Base-by-base conservation (phyloP, 1,284 basidiomycete species). In the Cutaneotrichosporon sp. region DNA sequence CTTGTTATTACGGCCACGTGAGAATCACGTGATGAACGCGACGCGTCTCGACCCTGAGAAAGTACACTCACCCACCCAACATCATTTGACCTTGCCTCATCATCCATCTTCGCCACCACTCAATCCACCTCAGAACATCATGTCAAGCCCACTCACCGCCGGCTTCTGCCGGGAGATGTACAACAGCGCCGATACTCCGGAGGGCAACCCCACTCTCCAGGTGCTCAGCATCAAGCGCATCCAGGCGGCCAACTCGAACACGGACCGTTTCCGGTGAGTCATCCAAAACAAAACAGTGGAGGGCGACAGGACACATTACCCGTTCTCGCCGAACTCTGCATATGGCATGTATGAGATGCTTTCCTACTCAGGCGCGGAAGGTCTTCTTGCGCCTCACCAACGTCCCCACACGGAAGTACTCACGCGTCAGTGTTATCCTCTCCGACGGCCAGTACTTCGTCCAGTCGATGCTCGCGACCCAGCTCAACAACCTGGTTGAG, bases 381-480 rank as follows among this genome's bases (percentile, higher is more conserved):
- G 21, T 14, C 21, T 11, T 21, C 11, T 7, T 49, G 36, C 32
- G 56, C 42, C 7, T 9, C 3, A 46, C 42, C 42, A 46, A 7
- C 42, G 16, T 5, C 18, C 18, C n/a, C 18, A 9, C 42, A 9
- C 40, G 2, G 14, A 13, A 6, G 7, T 46, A 7, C 55, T 60
- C 40, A 64, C 58, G n/a, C 55, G 31, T 7, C 65, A 84, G 83
- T 34, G 68, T 84, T 49, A 82, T 85, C 69, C 70, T 84, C 31
- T 84, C 83, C 2, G 94, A 97, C 77, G 92, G 94, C 53, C 81
- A 84, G 38, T 81, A 90, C 73, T 95, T 91, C 76, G 84, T 91
- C 60, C 94, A 96, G 79, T 89, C 91, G 36, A 98, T 99, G 97
- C 85, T 99, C 47, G 92, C 93, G 5, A 97, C 95, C 0, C 91